A percentile compares a stretch with the other conserved stretches of the same genome.
Evolutionary conservation across 1,139 yeast genomes (phyloP).

Genomic region (Geotrichum macrosporum): DNA sequence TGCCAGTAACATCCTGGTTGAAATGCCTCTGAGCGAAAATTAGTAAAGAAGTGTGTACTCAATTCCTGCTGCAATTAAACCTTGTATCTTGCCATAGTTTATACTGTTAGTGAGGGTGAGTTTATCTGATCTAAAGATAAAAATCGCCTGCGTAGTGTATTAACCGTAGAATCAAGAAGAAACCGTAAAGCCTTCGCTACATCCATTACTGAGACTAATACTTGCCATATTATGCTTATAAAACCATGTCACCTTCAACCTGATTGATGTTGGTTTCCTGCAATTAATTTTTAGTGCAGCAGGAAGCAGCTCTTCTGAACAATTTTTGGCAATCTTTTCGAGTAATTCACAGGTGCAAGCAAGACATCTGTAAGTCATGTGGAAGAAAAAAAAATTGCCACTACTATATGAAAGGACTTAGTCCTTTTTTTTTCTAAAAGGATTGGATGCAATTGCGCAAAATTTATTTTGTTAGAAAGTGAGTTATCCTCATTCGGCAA

Average conservation of each 20-base stretch:
- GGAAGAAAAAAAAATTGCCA: too few species aligned
- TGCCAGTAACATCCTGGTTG: conserved; percentile 34
- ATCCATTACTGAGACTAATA: conserved; percentile 36
- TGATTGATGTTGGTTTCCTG: conserved; percentile 36
- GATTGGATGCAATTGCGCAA: too few species aligned
- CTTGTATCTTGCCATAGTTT: conserved; percentile 34
- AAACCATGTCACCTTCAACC: conserved; percentile 33
- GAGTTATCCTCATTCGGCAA: too few species aligned
- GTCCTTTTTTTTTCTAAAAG: too few species aligned
- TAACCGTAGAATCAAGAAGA: conserved; percentile 41
- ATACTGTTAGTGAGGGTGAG: conserved; percentile 38
- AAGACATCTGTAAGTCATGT: too few species aligned
- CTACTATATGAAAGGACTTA: too few species aligned
- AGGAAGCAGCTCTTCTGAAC: conserved; percentile 41
- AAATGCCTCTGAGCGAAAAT: conserved; percentile 43
- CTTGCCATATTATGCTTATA: too few species aligned
- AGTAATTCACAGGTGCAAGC: too few species aligned
- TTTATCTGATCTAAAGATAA: conserved; percentile 45
- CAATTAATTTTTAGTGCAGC: conserved; percentile 38
- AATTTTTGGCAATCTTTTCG: conserved; percentile 38
- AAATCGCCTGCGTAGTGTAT: conserved; percentile 44
- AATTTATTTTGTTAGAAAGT: too few species aligned
- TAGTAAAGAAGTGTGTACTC: conserved; percentile 46
- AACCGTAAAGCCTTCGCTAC: conserved; percentile 41
- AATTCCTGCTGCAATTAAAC: conserved; percentile 45